A percentile compares a stretch with the other conserved stretches of the same genome.
Evolutionary conservation across 176 grass and related monocot species (phyloP).

Genomic region (Eleusine indica): DNA sequence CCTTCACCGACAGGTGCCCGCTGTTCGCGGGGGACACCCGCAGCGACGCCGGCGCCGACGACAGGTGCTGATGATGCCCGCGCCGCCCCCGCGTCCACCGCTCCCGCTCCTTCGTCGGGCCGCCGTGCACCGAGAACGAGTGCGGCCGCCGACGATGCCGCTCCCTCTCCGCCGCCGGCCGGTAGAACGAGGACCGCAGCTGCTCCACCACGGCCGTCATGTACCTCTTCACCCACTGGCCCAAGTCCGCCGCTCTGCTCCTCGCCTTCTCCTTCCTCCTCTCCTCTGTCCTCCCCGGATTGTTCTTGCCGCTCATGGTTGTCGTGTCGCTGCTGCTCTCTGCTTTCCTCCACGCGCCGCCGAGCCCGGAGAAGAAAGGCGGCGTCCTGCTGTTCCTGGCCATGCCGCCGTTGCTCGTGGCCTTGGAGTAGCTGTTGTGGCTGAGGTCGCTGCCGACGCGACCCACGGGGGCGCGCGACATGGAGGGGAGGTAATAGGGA

Average conservation of each 20-base stretch:
- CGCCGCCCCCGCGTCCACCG: constrained; percentile 30
- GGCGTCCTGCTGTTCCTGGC: constrained; percentile 45
- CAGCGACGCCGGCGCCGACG: constrained; percentile 88
- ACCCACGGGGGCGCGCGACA: constrained; percentile 51
- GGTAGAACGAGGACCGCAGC: constrained; percentile 54
- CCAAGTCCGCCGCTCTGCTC: constrained; percentile 58
- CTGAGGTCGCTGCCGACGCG: constrained; percentile 65
- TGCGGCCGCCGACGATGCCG: constrained; percentile 60
- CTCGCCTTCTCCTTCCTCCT: constrained; percentile 52
- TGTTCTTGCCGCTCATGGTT: background rate
- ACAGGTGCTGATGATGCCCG: constrained; percentile 39
- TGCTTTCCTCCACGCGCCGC: constrained; percentile 44
- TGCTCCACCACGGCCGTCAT: constrained; percentile 69
- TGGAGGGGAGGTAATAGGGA: constrained; percentile 28
- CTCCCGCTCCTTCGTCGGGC: constrained; percentile 18
- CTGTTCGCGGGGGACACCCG: constrained; percentile 76
- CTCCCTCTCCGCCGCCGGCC: constrained; percentile 41
- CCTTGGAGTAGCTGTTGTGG: constrained; percentile 44
- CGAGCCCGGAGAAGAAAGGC: constrained; percentile 59
- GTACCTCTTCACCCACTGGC: constrained; percentile 71
- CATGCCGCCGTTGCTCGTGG: background rate
- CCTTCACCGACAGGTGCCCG: constrained; percentile 73
- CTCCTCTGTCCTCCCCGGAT: constrained; percentile 26
- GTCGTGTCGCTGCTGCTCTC: background rate
- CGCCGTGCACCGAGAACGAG: constrained; percentile 61